Conservation (phyloP, 164 flowering plant genomes). For the Aristolochia contorta region DNA sequence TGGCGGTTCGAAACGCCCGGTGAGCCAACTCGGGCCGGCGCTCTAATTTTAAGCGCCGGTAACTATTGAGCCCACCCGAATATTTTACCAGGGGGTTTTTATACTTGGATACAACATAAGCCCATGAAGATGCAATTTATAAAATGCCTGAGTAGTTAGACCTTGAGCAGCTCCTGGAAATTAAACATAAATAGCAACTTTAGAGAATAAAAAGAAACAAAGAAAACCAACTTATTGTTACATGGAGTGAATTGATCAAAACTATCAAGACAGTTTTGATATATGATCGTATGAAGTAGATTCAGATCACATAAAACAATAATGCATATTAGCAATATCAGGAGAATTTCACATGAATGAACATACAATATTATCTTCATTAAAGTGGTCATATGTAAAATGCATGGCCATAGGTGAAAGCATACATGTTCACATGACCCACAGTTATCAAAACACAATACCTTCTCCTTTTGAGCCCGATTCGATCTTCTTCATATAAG, state of each 20-base stretch:
- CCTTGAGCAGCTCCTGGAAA: slow-evolving; percentile 7
- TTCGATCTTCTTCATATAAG: slow-evolving; percentile 90
- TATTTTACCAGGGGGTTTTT: no score
- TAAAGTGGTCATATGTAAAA: background rate
- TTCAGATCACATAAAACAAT: background rate
- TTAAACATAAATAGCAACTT: background rate
- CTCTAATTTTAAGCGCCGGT: no score
- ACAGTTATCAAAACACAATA: slow-evolving; percentile 12
- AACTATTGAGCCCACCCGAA: no score
- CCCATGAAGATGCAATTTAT: no score
- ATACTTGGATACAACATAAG: no score
- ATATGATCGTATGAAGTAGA: background rate
- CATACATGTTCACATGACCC: background rate
- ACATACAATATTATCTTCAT: background rate
- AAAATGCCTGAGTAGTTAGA: background rate
- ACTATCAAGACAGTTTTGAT: background rate
- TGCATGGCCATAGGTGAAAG: background rate
- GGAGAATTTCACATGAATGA: background rate
- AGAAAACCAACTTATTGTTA: no score
- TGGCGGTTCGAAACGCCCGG: no score
- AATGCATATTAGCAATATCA: background rate
- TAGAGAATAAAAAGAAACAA: background rate
- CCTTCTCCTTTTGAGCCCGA: slow-evolving; percentile 93
- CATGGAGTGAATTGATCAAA: background rate
- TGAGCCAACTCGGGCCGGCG: no score